Base-by-base conservation (phyloP, 2,329 filamentous ascomycete species). In the Cladosporium sp. region DNA sequence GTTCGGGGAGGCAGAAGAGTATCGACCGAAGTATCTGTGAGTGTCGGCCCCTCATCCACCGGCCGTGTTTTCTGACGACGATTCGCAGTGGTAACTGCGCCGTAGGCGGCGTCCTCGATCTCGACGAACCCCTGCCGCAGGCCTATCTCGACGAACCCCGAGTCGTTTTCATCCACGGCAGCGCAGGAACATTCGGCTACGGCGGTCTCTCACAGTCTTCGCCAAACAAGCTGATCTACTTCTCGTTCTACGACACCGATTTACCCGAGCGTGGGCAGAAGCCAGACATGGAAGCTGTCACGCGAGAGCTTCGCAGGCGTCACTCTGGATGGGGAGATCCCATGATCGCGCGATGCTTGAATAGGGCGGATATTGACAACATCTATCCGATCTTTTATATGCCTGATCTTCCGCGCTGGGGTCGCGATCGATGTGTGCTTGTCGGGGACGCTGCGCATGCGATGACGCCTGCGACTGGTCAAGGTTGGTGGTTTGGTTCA, bases 101-200 rank as follows among this genome's bases (percentile, higher is more conserved):
- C 7, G 76, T 84, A 10, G 82, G 82, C 18, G 82, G 82, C 12
- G 82, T 84, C 65, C 67, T 82, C 29, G 55, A 57, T 40, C 55
- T 57, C 23, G 74, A 77, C 11, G 67, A 70, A 3, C 69, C 75
- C 0, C 63, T 82, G 21, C 74, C 78, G 12, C 66, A 74, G 21
- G 59, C 66, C 14, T 69, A 75, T 33, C 61, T 70, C 29, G 56
- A 71, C 11, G 67, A 73, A 18, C 78, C 50, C 11, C 28, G 77
- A 5, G 80, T 83, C 77, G 76, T 75, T 37, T 77, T 84, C 62
- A 72, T 78, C 0, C 81, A 82, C 65, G 81, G 82, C 2, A 74
- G 78, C 1, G 81, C 80, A 62, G 82, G 82, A 0, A 84, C 83
- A 70, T 84, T 84, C 67, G 82, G 82, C 3, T 84, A 83, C 71